Percentiles rank a stretch among this genome's conserved stretches.
Evolutionary conservation across 2,329 filamentous ascomycete species (phyloP).

Genomic region (Colletotrichum sp.): DNA sequence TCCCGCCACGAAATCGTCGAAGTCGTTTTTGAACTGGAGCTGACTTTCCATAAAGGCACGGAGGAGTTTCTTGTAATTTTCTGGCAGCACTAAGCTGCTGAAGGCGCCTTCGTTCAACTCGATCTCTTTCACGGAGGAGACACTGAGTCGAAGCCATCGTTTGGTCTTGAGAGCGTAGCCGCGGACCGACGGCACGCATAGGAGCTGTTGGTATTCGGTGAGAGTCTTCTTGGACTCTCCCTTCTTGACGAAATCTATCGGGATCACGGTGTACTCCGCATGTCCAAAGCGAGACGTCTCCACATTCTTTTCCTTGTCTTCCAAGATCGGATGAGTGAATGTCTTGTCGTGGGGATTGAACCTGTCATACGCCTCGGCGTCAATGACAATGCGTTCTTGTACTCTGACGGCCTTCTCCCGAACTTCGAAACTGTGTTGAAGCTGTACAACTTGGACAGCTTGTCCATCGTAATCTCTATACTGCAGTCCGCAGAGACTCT

Average conservation of each 20-base stretch:
- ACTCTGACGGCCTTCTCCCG: background rate
- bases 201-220: constrained; percentile 34
- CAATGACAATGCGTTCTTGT: constrained; percentile 2
- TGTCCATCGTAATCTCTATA: background rate
- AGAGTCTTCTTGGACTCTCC: background rate
- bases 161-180: constrained; percentile 36
- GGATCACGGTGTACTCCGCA: background rate
- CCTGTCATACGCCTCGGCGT: constrained; percentile 17
- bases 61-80: constrained; percentile 54
- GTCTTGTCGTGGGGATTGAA: background rate
- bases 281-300: background rate
- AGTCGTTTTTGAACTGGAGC: constrained; percentile 38
- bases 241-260: background rate
- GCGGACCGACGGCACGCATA: constrained; percentile 40
- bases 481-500: background rate
- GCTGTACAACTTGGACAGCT: background rate
- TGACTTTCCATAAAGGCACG: constrained; percentile 53
- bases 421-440: background rate
- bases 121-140: constrained; percentile 48
- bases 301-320: constrained; percentile 25
- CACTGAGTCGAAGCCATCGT: constrained; percentile 39
- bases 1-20: constrained; percentile 41
- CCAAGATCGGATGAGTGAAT: constrained; percentile 29
- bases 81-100: constrained; percentile 49
- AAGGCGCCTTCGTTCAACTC: constrained; percentile 54